These are phyloP conservation scores for Trypanosomatidae sp. DNA, from an alignment of 208 protist genomes.

Conservation along the genomic window DNA sequence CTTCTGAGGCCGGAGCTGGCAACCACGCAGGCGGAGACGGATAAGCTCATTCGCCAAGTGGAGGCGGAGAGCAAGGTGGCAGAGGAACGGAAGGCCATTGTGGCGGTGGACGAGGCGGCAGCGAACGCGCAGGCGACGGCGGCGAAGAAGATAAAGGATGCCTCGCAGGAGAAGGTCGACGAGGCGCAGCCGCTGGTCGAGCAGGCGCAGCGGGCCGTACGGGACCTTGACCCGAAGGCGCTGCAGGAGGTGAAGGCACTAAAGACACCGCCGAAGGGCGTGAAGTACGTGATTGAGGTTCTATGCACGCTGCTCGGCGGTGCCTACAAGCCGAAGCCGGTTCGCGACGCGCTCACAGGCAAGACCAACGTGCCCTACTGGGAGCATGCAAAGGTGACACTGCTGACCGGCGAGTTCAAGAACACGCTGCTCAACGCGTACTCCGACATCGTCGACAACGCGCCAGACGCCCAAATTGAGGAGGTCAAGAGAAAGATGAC, in stretches of 20 bases:
- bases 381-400: conserved; percentile 89
- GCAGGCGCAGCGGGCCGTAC: conserved; percentile 92
- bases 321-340: conserved; percentile 82
- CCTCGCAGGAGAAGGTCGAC: conserved; percentile 95
- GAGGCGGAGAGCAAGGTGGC: conserved; percentile 86
- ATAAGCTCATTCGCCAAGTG: conserved; percentile 85
- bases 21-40: conserved; percentile 90
- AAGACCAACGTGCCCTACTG: conserved; percentile 92
- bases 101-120: conserved; percentile 89
- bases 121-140: conserved; percentile 90
- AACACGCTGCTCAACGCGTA: conserved; percentile 85
- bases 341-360: conserved; percentile 81
- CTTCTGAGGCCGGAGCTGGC: conserved; percentile 92
- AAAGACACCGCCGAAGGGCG: conserved; percentile 93
- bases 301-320: conserved; percentile 91
- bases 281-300: conserved; percentile 95
- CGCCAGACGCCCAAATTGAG: conserved; percentile 89
- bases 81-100: conserved; percentile 83
- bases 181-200: conserved; percentile 96
- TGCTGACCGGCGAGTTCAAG: conserved; percentile 90
- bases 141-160: conserved; percentile 94
- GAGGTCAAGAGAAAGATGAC: conserved; percentile 95
- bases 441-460: conserved; percentile 87
- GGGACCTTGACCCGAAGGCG: conserved; percentile 93
- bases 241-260: conserved; percentile 96